Percentiles rank a stretch among this genome's conserved stretches.
Evolutionary conservation across 1,284 basidiomycete genomes (phyloP).

Genomic region (Microbotryum violaceum): DNA sequence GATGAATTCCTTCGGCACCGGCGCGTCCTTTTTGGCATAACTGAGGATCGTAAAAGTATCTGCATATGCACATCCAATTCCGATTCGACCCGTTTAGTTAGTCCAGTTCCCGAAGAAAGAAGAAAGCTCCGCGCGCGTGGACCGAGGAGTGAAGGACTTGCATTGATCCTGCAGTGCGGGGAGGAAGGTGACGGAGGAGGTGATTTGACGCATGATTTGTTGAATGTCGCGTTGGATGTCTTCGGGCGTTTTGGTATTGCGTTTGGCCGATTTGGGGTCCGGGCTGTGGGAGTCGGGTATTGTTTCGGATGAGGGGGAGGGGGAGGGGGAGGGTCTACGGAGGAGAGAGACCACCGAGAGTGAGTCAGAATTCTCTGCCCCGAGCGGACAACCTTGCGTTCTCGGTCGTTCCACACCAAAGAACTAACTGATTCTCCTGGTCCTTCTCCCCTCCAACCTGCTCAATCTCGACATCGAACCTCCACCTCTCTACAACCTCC

Average conservation of each 20-base stretch:
- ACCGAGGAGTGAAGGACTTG: conserved; percentile 45
- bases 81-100: too few species aligned
- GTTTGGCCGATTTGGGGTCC: conserved; percentile 34
- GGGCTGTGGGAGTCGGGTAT: conserved; percentile 6
- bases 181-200: conserved; percentile 88
- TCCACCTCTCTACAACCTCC: conserved; percentile 91
- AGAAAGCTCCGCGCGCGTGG: not conserved
- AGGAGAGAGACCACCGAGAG: conserved; percentile 7
- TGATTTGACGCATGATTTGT: conserved; percentile 97
- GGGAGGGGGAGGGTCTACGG: not conserved
- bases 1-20: conserved; percentile 86
- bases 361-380: conserved; percentile 28
- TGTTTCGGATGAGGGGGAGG: not conserved
- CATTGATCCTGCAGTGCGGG: conserved; percentile 92
- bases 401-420: too few species aligned
- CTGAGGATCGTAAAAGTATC: conserved; percentile 81
- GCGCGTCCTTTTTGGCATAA: conserved; percentile 73
- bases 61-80: conserved; percentile 22
- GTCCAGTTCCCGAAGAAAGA: too few species aligned
- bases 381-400: conserved; percentile 39
- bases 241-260: conserved; percentile 55
- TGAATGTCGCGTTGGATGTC: conserved; percentile 97
- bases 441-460: conserved; percentile 32
- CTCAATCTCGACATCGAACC: conserved; percentile 84
- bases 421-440: conserved; percentile 36